Conservation (phyloP, 192 early-diverging fungal species). For the Coemansia furcata region DNA sequence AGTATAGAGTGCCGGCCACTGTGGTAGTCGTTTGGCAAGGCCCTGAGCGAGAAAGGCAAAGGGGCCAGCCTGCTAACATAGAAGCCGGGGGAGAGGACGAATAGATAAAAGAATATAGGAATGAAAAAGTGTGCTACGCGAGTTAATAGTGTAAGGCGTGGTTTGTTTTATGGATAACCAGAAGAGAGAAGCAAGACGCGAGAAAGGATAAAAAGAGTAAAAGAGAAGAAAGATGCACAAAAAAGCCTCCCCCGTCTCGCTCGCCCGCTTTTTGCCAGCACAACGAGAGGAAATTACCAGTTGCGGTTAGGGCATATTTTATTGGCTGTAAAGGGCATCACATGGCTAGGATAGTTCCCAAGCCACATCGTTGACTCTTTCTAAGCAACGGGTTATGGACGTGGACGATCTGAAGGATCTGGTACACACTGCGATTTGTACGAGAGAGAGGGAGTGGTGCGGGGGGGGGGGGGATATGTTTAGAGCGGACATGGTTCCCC, state of each 20-base stretch:
- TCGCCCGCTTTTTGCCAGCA: background rate
- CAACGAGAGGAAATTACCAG: background rate
- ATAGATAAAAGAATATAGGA: background rate
- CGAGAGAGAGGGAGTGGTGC: background rate
- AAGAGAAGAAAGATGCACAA: background rate
- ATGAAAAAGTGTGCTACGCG: background rate
- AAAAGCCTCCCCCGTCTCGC: background rate
- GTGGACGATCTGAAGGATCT: background rate
- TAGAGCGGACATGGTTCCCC: background rate
- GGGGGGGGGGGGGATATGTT: background rate
- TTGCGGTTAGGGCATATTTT: background rate
- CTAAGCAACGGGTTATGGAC: background rate
- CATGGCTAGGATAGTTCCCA: background rate
- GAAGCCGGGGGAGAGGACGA: background rate
- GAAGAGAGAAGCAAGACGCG: background rate
- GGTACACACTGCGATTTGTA: background rate
- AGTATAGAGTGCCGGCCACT: background rate
- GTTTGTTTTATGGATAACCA: background rate
- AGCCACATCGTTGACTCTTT: too few relatives aligned
- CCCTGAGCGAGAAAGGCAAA: background rate
- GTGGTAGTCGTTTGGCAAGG: constrained; percentile 2
- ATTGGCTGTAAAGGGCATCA: background rate
- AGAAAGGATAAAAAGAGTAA: background rate
- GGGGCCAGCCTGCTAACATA: constrained; percentile 2
- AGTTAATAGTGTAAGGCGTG: background rate